A percentile compares a stretch with the other conserved stretches of the same genome.
These are phyloP conservation scores for Daldinia bambusicola DNA, from an alignment of 495 filamentous ascomycete genomes.

Conservation along the genomic window DNA sequence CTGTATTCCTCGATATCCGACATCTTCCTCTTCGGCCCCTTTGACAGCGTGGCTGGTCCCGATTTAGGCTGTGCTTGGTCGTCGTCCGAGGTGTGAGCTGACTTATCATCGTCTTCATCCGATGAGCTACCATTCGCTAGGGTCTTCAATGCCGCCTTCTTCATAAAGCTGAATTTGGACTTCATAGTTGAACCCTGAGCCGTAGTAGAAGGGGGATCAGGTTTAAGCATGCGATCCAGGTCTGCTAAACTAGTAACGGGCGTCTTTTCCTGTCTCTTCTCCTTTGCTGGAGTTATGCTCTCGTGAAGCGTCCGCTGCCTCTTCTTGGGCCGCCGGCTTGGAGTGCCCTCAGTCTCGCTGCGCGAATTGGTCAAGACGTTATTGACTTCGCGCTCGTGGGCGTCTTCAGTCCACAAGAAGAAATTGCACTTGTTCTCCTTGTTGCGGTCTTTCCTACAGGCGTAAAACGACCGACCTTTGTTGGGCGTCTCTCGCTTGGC, in stretches of 20 bases:
- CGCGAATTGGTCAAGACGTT: slow-evolving; percentile 57
- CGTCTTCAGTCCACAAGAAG: slow-evolving; percentile 77
- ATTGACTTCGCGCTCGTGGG: slow-evolving; percentile 63
- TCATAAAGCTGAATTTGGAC: too few species aligned
- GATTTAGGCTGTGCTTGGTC: neutral
- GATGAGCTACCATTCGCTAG: neutral
- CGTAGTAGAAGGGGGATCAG: slow-evolving; percentile 21
- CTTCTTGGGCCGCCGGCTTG: slow-evolving; percentile 21
- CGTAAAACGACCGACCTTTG: slow-evolving; percentile 74
- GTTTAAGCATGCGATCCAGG: slow-evolving; percentile 17
- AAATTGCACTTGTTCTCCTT: slow-evolving; percentile 67
- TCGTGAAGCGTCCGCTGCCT: slow-evolving; percentile 42
- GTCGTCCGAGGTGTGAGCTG: slow-evolving; percentile 4
- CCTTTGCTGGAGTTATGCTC: slow-evolving; percentile 36
- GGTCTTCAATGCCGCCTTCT: neutral
- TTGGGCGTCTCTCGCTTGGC: slow-evolving; percentile 75
- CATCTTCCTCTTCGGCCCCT: slow-evolving; percentile 35
- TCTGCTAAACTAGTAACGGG: slow-evolving; percentile 32
- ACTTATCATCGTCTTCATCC: slow-evolving; percentile 10
- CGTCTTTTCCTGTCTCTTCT: slow-evolving; percentile 38
- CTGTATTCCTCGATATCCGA: slow-evolving; percentile 34
- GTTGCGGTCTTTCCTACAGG: slow-evolving; percentile 65
- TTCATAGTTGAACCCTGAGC: neutral
- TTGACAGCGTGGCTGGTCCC: slow-evolving; percentile 7
- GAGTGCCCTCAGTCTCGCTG: slow-evolving; percentile 44